Conservation (phyloP, 257 asterid species). For the Gardenia jasminoides region DNA sequence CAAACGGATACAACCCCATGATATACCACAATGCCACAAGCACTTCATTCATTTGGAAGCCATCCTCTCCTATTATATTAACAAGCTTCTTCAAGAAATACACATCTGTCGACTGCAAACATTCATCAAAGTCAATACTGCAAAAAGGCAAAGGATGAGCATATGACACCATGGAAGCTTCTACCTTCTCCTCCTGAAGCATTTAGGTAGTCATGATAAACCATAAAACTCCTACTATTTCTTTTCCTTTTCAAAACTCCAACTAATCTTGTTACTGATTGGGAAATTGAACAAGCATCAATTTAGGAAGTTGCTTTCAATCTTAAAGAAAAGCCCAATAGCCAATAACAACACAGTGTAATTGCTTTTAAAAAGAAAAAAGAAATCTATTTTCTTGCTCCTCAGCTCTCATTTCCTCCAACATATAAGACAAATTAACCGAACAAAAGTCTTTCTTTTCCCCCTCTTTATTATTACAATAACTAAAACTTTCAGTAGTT, state of each 20-base stretch:
- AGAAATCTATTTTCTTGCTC: background rate
- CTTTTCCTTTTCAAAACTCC: too few relatives aligned
- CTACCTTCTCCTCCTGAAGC: background rate
- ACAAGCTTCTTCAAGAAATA: slow-evolving; percentile 79
- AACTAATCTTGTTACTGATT: too few relatives aligned
- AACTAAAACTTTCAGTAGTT: background rate
- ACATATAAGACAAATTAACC: background rate
- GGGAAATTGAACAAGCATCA: background rate
- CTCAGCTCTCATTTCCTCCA: background rate
- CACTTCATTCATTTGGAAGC: slow-evolving; percentile 76
- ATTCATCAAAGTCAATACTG: background rate
- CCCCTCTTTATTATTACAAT: background rate
- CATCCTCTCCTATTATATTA: slow-evolving; percentile 85
- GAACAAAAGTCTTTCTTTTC: too few relatives aligned
- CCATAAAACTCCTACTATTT: too few relatives aligned
- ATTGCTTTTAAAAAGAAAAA: background rate
- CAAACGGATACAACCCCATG: slow-evolving; percentile 90
- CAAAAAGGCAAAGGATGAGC: slow-evolving; percentile 5
- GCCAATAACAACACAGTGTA: background rate
- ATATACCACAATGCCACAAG: slow-evolving; percentile 77
- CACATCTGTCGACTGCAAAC: slow-evolving; percentile 56
- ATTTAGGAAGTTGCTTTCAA: background rate
- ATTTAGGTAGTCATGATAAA: too few relatives aligned
- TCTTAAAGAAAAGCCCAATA: background rate
- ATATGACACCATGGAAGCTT: background rate